phyloP scores from a whole-genome alignment of 768 basidiomycete genomes.

The Suillus paluster region DNA sequence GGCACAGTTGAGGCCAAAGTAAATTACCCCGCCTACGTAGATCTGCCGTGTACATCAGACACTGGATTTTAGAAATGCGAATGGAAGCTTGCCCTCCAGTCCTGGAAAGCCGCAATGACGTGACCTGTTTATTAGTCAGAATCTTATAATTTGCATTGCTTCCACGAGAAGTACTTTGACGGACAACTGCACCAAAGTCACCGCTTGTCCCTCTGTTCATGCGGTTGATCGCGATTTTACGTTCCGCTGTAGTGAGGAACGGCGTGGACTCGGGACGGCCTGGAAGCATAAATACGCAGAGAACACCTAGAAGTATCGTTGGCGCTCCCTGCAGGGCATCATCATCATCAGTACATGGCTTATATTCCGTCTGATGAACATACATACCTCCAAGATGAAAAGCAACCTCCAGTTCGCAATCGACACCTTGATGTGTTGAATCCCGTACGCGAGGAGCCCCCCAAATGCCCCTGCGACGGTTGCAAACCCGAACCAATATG shows the following conservation, averaged over 20 bases:
- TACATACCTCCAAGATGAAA: conserved; percentile 32
- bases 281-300: conserved; percentile 36
- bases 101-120: conserved; percentile 46
- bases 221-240: conserved; percentile 35
- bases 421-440: conserved; percentile 44
- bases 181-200: conserved; percentile 47
- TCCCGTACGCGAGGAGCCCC: conserved; percentile 57
- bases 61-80: not conserved
- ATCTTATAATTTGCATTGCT: not conserved
- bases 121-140: conserved; percentile 37
- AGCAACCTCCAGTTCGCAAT: conserved; percentile 47
- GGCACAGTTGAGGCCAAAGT: conserved; percentile 53
- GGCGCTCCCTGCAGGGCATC: conserved; percentile 57
- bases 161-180: conserved; percentile 34
- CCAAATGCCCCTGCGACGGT: conserved; percentile 61
- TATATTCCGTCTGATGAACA: not conserved
- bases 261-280: conserved; percentile 37
- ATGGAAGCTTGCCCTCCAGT: conserved; percentile 43
- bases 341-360: not conserved
- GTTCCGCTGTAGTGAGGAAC: conserved; percentile 38
- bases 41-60: conserved; percentile 29
- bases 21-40: conserved; percentile 52
- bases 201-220: conserved; percentile 47
- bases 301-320: conserved; percentile 30
- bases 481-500: conserved; percentile 62